These are phyloP conservation scores for Cutaneotrichosporon dermatis DNA, from an alignment of 1,284 basidiomycete species.

Conservation along the genomic window DNA sequence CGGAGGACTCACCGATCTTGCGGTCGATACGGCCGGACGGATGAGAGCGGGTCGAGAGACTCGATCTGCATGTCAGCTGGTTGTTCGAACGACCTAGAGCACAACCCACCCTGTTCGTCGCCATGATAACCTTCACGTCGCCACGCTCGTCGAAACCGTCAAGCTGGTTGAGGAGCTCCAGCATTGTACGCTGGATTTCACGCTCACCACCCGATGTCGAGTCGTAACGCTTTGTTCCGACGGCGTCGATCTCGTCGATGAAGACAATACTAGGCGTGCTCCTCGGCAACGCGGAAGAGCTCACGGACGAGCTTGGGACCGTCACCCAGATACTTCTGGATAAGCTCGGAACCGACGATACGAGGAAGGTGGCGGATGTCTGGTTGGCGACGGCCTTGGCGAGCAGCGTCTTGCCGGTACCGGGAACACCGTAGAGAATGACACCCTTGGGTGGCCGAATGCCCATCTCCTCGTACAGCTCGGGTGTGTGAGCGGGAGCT, in stretches of 20 bases:
- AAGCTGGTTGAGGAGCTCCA: conserved; percentile 68
- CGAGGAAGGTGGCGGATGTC: conserved; percentile 98
- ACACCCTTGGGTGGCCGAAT: conserved; percentile 99
- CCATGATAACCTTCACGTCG: conserved; percentile 84
- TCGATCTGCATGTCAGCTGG: conserved; percentile 74
- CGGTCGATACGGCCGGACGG: conserved; percentile 95
- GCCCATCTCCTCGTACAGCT: conserved; percentile 99
- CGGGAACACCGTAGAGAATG: conserved; percentile 96
- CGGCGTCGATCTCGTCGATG: conserved; percentile 98
- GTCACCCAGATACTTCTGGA: conserved; percentile 98
- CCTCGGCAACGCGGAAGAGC: conserved; percentile 93
- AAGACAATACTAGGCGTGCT: conserved; percentile 98
- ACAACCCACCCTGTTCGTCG: conserved; percentile 44
- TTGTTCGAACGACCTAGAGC: not conserved
- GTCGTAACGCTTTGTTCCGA: conserved; percentile 96
- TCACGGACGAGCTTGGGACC: conserved; percentile 99
- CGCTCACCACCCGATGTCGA: conserved; percentile 96
- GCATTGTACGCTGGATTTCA: conserved; percentile 98
- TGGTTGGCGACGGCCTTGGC: conserved; percentile 99
- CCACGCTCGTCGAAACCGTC: conserved; percentile 99
- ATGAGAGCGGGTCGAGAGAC: conserved; percentile 91
- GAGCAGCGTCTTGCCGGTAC: conserved; percentile 96
- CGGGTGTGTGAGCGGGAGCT: conserved; percentile 94
- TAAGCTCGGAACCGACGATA: conserved; percentile 95
- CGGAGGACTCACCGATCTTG: conserved; percentile 64